phyloP scores from a whole-genome alignment of 2,329 filamentous ascomycete species.

The Fusarium sacchari region DNA sequence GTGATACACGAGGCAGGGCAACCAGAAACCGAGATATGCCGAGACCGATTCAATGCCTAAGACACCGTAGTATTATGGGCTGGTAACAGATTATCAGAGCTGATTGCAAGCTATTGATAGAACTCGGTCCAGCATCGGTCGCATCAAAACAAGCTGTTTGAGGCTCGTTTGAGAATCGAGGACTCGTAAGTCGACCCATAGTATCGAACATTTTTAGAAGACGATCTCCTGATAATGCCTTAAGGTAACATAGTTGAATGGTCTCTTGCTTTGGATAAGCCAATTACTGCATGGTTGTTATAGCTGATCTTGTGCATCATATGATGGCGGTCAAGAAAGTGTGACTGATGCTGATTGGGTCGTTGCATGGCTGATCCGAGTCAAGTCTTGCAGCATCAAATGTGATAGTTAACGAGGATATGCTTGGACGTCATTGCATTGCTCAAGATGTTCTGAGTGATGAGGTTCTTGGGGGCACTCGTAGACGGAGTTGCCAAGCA shows the following conservation, averaged over 20 bases:
- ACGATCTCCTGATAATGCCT: not conserved
- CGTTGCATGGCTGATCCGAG: not conserved
- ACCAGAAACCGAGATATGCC: not conserved
- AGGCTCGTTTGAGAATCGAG: not conserved
- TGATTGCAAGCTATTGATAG: not conserved
- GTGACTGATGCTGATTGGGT: conserved; percentile 2
- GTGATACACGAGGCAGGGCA: not conserved
- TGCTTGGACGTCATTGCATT: not conserved
- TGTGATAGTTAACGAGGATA: not conserved
- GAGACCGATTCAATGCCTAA: not conserved
- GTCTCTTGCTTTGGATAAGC: not conserved
- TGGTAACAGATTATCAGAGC: not conserved
- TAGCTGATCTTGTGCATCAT: conserved; percentile 1
- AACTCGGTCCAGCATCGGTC: not conserved
- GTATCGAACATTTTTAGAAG: not conserved
- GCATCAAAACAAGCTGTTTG: not conserved
- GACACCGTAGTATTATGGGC: not conserved
- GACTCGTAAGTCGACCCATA: not conserved
- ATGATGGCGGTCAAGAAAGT: not conserved
- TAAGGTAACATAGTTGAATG: not conserved
- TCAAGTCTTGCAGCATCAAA: not conserved
- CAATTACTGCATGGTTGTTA: not conserved
- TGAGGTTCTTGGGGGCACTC: not conserved
- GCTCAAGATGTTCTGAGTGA: not conserved
- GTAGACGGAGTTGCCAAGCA: not conserved